These are phyloP conservation scores for Trapa bicornis DNA, from an alignment of 345 rosid species.

Conservation along the genomic window DNA sequence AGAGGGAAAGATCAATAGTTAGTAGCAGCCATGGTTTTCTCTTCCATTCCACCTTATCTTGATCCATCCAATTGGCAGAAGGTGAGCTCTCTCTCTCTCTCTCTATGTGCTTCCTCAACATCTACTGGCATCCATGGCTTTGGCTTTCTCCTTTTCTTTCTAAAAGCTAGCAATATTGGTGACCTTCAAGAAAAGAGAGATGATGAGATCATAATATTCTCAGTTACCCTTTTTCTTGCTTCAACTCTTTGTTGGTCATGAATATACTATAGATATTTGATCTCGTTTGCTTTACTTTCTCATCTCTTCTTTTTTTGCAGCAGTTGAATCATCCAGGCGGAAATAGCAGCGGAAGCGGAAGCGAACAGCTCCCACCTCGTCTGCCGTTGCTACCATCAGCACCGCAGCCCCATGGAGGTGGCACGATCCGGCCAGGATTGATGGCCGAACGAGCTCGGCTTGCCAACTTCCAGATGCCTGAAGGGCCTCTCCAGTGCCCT, in stretches of 20 bases:
- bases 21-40: constrained; percentile 48
- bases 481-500: constrained; percentile 69
- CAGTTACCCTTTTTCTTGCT: constrained; percentile 11
- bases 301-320: neutral
- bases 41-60: constrained; percentile 89
- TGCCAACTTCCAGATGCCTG: constrained; percentile 77
- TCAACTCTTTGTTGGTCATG: constrained; percentile 20
- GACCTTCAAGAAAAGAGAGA: constrained; percentile 1
- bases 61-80: constrained; percentile 98
- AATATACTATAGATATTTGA: constrained; percentile 41
- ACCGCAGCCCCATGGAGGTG: constrained; percentile 31
- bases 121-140: neutral
- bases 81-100: constrained; percentile 19
- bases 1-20: constrained; percentile 4
- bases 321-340: constrained; percentile 23
- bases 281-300: constrained; percentile 14
- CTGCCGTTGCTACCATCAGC: constrained; percentile 16
- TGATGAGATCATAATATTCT: constrained; percentile 9
- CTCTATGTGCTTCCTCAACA: neutral
- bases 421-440: constrained; percentile 67
- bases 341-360: constrained; percentile 10
- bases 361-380: constrained; percentile 24
- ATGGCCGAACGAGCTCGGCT: constrained; percentile 88
- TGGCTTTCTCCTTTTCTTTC: neutral
- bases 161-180: neutral